These are phyloP conservation scores for Aspergillus aculeatus DNA, from an alignment of 2,329 filamentous ascomycete genomes.

Conservation along the genomic window DNA sequence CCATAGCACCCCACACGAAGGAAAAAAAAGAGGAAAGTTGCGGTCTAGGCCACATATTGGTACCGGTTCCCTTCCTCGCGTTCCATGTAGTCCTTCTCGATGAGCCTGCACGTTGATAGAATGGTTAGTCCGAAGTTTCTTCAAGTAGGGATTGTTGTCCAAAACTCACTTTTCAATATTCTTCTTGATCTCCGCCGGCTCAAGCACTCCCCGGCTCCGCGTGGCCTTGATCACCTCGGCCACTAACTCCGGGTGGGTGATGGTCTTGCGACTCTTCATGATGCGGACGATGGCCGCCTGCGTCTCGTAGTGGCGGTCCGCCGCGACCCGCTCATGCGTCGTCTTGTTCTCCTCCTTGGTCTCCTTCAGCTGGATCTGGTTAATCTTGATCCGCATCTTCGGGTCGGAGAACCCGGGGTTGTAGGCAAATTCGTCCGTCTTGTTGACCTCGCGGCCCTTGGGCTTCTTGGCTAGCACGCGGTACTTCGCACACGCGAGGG, in stretches of 20 bases:
- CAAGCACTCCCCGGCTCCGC: constrained; percentile 78
- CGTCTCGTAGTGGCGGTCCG: constrained; percentile 91
- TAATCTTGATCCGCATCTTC: constrained; percentile 94
- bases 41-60: constrained; percentile 63
- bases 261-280: constrained; percentile 89
- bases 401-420: constrained; percentile 74
- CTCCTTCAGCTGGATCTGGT: constrained; percentile 96
- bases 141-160: too few species aligned
- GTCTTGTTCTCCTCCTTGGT: constrained; percentile 92
- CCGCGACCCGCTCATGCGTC: constrained; percentile 84
- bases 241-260: constrained; percentile 82
- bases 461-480: constrained; percentile 83
- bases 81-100: constrained; percentile 93
- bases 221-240: constrained; percentile 91
- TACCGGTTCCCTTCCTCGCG: constrained; percentile 68
- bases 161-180: constrained; percentile 84
- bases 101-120: constrained; percentile 58
- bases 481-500: constrained; percentile 85
- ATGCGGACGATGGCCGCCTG: constrained; percentile 96
- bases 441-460: constrained; percentile 74
- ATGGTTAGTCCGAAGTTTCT: not conserved
- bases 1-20: not conserved
- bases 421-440: constrained; percentile 79
- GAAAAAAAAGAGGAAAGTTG: not conserved
- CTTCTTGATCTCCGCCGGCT: constrained; percentile 86